Conservation (phyloP, 257 asterid species). For the Solanum virginianum region DNA sequence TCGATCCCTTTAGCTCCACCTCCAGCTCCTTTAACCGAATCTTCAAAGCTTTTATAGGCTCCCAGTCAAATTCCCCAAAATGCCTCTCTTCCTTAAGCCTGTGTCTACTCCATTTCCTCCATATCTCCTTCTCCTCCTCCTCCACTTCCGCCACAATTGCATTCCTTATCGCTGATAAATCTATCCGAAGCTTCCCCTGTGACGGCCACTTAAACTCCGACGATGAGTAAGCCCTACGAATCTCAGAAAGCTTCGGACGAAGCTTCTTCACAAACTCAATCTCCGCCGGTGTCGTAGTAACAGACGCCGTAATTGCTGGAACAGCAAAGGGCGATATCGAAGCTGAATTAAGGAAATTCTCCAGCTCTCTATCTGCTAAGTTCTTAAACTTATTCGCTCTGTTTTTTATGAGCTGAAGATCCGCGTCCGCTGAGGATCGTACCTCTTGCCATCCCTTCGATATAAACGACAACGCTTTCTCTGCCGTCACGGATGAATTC, state of each 20-base stretch:
- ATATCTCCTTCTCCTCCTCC: constrained; percentile 36
- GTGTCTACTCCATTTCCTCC: constrained; percentile 35
- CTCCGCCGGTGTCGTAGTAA: constrained; percentile 60
- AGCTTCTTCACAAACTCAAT: constrained; percentile 76
- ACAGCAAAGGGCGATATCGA: constrained; percentile 62
- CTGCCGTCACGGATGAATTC: constrained; percentile 58
- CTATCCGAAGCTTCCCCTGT: constrained; percentile 45
- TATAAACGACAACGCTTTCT: constrained; percentile 82
- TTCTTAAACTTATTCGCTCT: constrained; percentile 74
- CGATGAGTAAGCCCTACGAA: constrained; percentile 77
- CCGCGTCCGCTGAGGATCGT: constrained; percentile 94
- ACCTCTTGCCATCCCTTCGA: constrained; percentile 98
- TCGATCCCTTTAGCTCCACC: constrained; percentile 68
- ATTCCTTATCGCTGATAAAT: constrained; percentile 66
- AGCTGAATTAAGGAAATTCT: constrained; percentile 83
- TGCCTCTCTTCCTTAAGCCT: constrained; percentile 53
- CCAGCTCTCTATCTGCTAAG: constrained; percentile 71
- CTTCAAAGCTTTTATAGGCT: constrained; percentile 52
- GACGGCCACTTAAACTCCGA: constrained; percentile 72
- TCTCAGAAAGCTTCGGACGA: constrained; percentile 62
- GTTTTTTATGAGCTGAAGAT: constrained; percentile 67
- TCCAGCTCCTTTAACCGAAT: constrained; percentile 71
- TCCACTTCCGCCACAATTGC: constrained; percentile 74
- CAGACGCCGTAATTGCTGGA: constrained; percentile 66
- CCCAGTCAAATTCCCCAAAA: constrained; percentile 66